A percentile compares a stretch with the other conserved stretches of the same genome.
Conservation (phyloP, 257 asterid genomes). For the Linderniella brevidens region DNA sequence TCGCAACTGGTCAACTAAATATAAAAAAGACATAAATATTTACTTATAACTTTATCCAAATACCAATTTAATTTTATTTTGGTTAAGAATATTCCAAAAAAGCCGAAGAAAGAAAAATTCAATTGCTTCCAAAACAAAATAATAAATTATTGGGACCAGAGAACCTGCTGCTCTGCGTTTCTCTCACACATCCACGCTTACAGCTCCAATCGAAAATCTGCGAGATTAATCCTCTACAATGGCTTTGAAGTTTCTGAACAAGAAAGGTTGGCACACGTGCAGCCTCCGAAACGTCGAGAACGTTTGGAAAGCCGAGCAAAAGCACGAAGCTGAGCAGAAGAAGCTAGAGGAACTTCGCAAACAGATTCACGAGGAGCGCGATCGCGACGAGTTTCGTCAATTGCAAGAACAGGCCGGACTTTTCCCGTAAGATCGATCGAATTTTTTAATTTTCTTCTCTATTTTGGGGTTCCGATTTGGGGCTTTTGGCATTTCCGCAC, state of each 20-base stretch:
- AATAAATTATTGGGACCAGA: too few species aligned
- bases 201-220: too few species aligned
- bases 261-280: constrained; percentile 98
- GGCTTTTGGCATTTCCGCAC: not conserved
- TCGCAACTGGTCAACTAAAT: too few species aligned
- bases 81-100: too few species aligned
- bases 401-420: constrained; percentile 92
- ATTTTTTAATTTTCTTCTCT: not conserved
- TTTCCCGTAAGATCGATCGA: constrained; percentile 31
- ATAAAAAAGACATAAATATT: too few species aligned
- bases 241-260: constrained; percentile 89
- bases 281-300: constrained; percentile 89
- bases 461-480: constrained; percentile 8
- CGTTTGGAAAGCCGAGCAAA: constrained; percentile 98
- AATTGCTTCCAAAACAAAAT: too few species aligned
- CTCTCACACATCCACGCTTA: too few species aligned
- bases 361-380: constrained; percentile 88
- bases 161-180: too few species aligned
- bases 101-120: too few species aligned
- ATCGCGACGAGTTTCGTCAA: constrained; percentile 81
- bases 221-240: constrained; percentile 10
- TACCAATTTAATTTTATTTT: too few species aligned
- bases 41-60: too few species aligned
- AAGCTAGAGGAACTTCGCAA: constrained; percentile 88
- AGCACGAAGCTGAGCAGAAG: constrained; percentile 79